Evolutionary conservation across 108 stramenopile species (phyloP).

Genomic region (Skeletonema tropicum): DNA sequence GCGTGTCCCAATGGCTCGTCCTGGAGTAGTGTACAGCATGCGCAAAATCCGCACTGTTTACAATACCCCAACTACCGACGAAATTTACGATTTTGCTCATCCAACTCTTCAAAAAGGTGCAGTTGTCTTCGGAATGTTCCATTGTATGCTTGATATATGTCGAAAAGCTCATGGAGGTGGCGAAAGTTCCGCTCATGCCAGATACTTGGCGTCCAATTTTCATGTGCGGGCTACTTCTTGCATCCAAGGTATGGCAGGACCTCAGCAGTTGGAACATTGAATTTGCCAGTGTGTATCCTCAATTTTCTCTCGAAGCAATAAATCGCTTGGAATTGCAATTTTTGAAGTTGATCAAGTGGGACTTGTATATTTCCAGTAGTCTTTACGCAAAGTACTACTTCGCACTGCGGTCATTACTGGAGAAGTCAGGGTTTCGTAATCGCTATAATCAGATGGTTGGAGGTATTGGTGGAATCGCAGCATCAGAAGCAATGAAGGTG

Average conservation of each 20-base stretch:
- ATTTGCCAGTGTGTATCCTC: constrained; percentile 94
- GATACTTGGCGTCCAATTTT: constrained; percentile 97
- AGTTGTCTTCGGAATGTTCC: constrained; percentile 96
- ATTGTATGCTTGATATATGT: constrained; percentile 98
- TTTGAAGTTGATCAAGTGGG: constrained; percentile 92
- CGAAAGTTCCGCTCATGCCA: constrained; percentile 91
- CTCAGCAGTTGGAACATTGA: constrained; percentile 98
- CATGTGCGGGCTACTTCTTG: constrained; percentile 94
- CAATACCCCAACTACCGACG: constrained; percentile 75
- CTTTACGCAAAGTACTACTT: constrained; percentile 99
- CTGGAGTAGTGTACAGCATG: constrained; percentile 74
- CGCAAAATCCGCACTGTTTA: constrained; percentile 67
- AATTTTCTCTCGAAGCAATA: constrained; percentile 92
- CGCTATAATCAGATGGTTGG: constrained; percentile 71
- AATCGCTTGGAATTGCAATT: constrained; percentile 90
- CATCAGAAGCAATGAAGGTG: constrained; percentile 79
- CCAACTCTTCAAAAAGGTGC: constrained; percentile 91
- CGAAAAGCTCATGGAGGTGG: constrained; percentile 93
- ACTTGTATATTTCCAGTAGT: constrained; percentile 94
- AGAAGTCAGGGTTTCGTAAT: constrained; percentile 86
- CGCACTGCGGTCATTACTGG: constrained; percentile 91
- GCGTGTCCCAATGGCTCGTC: constrained; percentile 82
- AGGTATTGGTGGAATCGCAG: constrained; percentile 78
- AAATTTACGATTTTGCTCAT: constrained; percentile 92
- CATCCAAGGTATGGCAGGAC: constrained; percentile 99